Evolutionary conservation across 805 yeast genomes (phyloP).

Genomic region (Lipomyces mesembrius): DNA sequence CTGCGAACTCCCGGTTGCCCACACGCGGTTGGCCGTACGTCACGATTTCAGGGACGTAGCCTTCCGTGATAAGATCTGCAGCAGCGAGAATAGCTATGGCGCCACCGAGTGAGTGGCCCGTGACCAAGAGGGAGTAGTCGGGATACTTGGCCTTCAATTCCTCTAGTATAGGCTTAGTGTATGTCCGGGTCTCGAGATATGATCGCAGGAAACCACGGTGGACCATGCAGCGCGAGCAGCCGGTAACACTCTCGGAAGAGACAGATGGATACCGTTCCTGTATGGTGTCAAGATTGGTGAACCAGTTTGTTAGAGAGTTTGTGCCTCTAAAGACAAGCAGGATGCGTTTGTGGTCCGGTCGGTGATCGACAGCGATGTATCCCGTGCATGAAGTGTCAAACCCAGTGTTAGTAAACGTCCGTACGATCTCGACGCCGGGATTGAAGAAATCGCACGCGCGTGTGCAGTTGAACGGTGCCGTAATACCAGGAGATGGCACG

Average conservation of each 20-base stretch:
- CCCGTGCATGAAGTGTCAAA: slow-evolving; percentile 36
- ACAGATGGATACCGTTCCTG: slow-evolving; percentile 32
- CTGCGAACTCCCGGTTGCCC: slow-evolving; percentile 58
- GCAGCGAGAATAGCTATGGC: slow-evolving; percentile 69
- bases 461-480: slow-evolving; percentile 39
- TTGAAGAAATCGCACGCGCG: slow-evolving; percentile 35
- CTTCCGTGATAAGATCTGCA: slow-evolving; percentile 60
- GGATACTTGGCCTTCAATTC: slow-evolving; percentile 48
- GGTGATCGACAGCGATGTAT: slow-evolving; percentile 51
- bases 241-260: background rate
- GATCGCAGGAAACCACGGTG: slow-evolving; percentile 66
- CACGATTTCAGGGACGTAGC: slow-evolving; percentile 58
- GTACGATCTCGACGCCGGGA: slow-evolving; percentile 29
- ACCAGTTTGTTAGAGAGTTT: slow-evolving; percentile 63
- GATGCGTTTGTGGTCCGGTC: slow-evolving; percentile 26
- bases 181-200: slow-evolving; percentile 52
- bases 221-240: slow-evolving; percentile 59
- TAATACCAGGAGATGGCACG: slow-evolving; percentile 38
- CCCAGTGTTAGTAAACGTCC: slow-evolving; percentile 32
- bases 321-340: slow-evolving; percentile 66
- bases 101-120: slow-evolving; percentile 82
- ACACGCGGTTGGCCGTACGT: slow-evolving; percentile 69
- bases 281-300: slow-evolving; percentile 55
- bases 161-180: slow-evolving; percentile 34
- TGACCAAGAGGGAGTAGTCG: slow-evolving; percentile 56